Percentiles rank a stretch among this genome's conserved stretches.
These are phyloP conservation scores for Mycosarcoma mackinlayi DNA, from an alignment of 1,284 basidiomycete species.

Conservation along the genomic window DNA sequence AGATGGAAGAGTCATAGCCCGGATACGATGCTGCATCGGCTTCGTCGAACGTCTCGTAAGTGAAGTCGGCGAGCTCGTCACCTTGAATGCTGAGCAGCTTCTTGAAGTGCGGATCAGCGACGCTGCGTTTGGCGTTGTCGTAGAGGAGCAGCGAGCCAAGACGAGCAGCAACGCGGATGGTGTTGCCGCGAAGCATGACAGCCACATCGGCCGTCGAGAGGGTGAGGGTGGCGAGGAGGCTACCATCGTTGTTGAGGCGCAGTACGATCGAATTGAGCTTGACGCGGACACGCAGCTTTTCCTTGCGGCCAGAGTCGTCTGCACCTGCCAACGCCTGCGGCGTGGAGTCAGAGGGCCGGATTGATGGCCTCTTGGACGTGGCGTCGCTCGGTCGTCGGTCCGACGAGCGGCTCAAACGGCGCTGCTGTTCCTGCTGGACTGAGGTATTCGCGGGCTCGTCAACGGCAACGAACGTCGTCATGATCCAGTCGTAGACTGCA, in stretches of 20 bases:
- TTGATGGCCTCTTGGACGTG: slow-evolving; percentile 28
- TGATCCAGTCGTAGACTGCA: slow-evolving; percentile 94
- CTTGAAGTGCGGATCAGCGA: slow-evolving; percentile 76
- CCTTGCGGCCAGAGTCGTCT: slow-evolving; percentile 56
- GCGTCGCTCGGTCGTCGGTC: slow-evolving; percentile 44
- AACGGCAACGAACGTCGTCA: slow-evolving; percentile 73
- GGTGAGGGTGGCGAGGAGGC: slow-evolving; percentile 84
- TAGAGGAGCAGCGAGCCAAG: slow-evolving; percentile 86
- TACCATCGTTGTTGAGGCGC: slow-evolving; percentile 81
- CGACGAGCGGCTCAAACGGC: slow-evolving; percentile 36
- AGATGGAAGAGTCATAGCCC: slow-evolving; percentile 87
- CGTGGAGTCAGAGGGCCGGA: slow-evolving; percentile 28
- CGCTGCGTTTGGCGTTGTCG: slow-evolving; percentile 77
- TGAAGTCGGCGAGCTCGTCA: slow-evolving; percentile 92
- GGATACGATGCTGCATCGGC: slow-evolving; percentile 74
- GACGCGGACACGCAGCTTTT: slow-evolving; percentile 84
- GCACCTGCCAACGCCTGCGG: slow-evolving; percentile 21
- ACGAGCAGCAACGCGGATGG: slow-evolving; percentile 83
- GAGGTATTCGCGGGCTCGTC: slow-evolving; percentile 24
- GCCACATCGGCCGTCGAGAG: slow-evolving; percentile 91
- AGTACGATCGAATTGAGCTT: slow-evolving; percentile 88
- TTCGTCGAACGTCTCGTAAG: slow-evolving; percentile 89
- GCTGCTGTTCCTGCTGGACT: slow-evolving; percentile 28
- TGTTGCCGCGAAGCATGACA: slow-evolving; percentile 79
- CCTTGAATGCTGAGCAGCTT: slow-evolving; percentile 94